Evolutionary conservation across 257 asterid genomes (phyloP).

Genomic region (Echites panduratus): DNA sequence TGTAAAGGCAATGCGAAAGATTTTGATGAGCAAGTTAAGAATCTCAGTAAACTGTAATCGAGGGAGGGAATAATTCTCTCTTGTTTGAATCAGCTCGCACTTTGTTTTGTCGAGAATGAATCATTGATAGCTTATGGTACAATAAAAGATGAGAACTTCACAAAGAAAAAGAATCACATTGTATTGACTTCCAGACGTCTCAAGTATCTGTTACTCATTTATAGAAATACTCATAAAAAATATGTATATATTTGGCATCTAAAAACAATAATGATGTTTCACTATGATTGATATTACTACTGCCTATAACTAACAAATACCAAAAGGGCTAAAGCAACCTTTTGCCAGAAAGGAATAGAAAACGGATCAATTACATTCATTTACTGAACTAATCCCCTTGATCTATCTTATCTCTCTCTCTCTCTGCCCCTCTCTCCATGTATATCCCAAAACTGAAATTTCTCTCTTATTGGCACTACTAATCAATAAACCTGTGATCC

Average conservation of each 20-base stretch:
- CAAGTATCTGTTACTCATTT: neutral
- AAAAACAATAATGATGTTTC: neutral
- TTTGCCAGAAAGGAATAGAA: slow-evolving; percentile 1
- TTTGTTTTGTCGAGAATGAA: too few relatives aligned
- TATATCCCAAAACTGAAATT: neutral
- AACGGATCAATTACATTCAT: neutral
- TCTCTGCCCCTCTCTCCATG: too few relatives aligned
- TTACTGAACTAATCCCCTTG: neutral
- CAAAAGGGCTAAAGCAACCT: neutral
- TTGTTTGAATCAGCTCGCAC: too few relatives aligned
- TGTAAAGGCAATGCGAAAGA: slow-evolving; percentile 49
- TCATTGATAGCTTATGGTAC: too few relatives aligned
- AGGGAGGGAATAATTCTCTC: too few relatives aligned
- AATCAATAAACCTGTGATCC: slow-evolving; percentile 9
- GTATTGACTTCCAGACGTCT: neutral
- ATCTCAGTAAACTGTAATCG: neutral
- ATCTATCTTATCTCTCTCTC: too few relatives aligned
- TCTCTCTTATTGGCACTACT: slow-evolving; percentile 9
- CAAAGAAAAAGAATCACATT: neutral
- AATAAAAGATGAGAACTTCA: neutral
- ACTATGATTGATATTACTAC: neutral
- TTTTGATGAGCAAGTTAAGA: slow-evolving; percentile 53
- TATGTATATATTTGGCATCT: too few relatives aligned
- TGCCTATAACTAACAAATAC: neutral
- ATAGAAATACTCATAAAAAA: too few relatives aligned